Evolutionary conservation across 2,329 filamentous ascomycete genomes (phyloP), one percentile per base, ranked within the genome.

Genomic region (Didymellaceae sp.): DNA sequence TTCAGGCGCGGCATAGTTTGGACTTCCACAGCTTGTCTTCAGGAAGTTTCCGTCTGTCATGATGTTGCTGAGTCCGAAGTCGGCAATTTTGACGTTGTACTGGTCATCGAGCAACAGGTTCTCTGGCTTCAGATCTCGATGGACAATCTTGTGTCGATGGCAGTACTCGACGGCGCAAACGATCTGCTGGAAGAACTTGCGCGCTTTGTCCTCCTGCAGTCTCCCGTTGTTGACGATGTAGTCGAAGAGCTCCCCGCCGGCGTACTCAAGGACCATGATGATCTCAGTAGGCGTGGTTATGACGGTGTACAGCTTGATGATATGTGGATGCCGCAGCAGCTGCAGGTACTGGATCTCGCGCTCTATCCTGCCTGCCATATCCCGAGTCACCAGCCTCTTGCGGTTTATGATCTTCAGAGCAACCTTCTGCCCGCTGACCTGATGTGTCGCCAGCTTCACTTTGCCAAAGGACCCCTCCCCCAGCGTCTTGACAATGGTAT

Each of bases 11-110:
- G 94, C 94, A 74, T 99, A 99, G 75, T 99, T 99, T 32, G 94
- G 94, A 70, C 93, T 97, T 44, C 94, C 94, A 67, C 94, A 99
- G 72, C 92, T 97, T 1, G 94, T 99, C 78, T 97, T 97, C 66
- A 99, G 84, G 71, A 99, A 99, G 73, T 99, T 99, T 20, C 94
- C 94, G 71, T 99, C 94, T 0, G 94, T 97, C 94, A 99, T 99
- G 77, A 99, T 99, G 72, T 99, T 99, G 79, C 93, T 97, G 49
- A 99, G 81, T 50, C 94, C 94, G 63, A 99, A 99, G 76, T 99
- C 94, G 66, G 94, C 94, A 77, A 99, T 99, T 79, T 99, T 99
- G 76, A 99, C 93, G 67, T 99, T 97, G 69, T 96, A 87, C 52
- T 95, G 88, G 59, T 95, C 90, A 75, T 99, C 94, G 42, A 99